Conservation (phyloP, 176 grass and related monocot species). For the Avena eriantha region DNA sequence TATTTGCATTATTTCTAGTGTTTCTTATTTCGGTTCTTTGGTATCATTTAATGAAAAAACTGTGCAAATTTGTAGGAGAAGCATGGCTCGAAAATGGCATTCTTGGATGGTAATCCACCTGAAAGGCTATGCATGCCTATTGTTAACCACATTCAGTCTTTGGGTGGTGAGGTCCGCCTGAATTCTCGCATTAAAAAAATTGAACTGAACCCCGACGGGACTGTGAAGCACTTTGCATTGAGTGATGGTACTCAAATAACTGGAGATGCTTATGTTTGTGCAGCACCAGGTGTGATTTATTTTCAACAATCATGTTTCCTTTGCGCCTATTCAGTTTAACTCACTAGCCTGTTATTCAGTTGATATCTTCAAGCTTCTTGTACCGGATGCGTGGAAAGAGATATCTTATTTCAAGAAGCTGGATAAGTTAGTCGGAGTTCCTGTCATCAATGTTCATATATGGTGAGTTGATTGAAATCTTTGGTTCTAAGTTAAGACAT, state of each 20-base stretch:
- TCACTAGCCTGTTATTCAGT: conserved; percentile 68
- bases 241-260: conserved; percentile 74
- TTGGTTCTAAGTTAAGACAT: conserved; percentile 27
- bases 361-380: conserved; percentile 97
- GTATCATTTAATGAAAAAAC: conserved; percentile 22
- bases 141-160: conserved; percentile 81
- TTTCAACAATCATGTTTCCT: conserved; percentile 36
- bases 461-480: conserved; percentile 65
- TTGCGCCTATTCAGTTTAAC: conserved; percentile 38
- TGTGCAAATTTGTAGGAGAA: conserved; percentile 73
- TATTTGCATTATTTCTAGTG: neutral
- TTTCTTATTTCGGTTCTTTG: conserved; percentile 35
- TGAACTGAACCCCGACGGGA: conserved; percentile 87
- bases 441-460: conserved; percentile 99
- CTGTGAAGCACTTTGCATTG: conserved; percentile 85
- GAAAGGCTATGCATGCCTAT: conserved; percentile 96
- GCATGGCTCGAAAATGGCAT: conserved; percentile 98
- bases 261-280: conserved; percentile 94
- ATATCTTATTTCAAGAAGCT: conserved; percentile 92
- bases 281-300: conserved; percentile 71
- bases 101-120: conserved; percentile 97
- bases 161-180: conserved; percentile 87
- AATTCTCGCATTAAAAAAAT: conserved; percentile 92
- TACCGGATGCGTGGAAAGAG: conserved; percentile 94
- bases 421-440: conserved; percentile 94